Conservation (phyloP, 2,329 filamentous ascomycete species). For the Epichloe hybrida region DNA sequence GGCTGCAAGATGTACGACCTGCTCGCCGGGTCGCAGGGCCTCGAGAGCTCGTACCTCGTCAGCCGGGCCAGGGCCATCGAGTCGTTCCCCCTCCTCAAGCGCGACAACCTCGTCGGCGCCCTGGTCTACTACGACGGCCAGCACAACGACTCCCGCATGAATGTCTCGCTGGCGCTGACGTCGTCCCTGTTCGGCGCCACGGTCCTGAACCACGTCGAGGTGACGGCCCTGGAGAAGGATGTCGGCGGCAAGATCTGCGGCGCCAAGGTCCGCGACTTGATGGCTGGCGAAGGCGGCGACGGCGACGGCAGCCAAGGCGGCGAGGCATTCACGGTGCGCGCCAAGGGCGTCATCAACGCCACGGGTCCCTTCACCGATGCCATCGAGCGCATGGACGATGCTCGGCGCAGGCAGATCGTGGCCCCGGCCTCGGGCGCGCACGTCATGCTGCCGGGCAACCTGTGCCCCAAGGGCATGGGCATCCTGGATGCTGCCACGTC, state of each 20-base stretch:
- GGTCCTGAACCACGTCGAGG: conserved; percentile 69
- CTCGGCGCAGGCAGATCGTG: conserved; percentile 54
- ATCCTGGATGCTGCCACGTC: conserved; percentile 71
- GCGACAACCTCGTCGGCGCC: conserved; percentile 59
- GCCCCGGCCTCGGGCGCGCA: conserved; percentile 74
- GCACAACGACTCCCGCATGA: conserved; percentile 82
- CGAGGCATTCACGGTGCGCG: conserved; percentile 50
- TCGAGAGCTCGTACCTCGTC: conserved; percentile 73
- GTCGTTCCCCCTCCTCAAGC: conserved; percentile 66
- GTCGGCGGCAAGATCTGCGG: conserved; percentile 54
- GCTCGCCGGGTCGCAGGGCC: conserved; percentile 67
- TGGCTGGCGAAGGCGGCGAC: conserved; percentile 39
- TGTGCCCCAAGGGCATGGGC: conserved; percentile 68
- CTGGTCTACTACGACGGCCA: conserved; percentile 80
- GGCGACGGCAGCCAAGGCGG: conserved; percentile 37
- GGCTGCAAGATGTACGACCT: conserved; percentile 70
- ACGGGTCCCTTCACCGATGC: conserved; percentile 73
- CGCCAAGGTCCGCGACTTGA: conserved; percentile 40
- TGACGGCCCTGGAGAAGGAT: conserved; percentile 62
- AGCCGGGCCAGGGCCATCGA: conserved; percentile 65
- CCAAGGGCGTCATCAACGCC: conserved; percentile 72
- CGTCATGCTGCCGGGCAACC: conserved; percentile 66
- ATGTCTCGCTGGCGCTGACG: conserved; percentile 69
- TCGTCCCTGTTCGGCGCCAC: conserved; percentile 69
- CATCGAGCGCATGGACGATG: conserved; percentile 69